Evolutionary conservation across 2,329 filamentous ascomycete genomes (phyloP), one percentile per base, ranked within the genome.

Genomic region (Plectosphaerella plurivora): DNA sequence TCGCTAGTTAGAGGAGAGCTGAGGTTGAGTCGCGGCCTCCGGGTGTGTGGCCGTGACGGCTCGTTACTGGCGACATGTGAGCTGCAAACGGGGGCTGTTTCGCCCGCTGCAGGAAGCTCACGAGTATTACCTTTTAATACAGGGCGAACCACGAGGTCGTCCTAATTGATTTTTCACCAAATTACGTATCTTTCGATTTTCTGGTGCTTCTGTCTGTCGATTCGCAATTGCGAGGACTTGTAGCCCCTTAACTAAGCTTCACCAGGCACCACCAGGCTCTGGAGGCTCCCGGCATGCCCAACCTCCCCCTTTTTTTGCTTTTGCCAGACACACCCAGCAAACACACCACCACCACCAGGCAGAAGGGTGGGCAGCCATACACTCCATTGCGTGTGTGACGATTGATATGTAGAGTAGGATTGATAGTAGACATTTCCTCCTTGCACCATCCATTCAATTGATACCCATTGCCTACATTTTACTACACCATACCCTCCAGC

Each of bases 201-300:
- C 8, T 12, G 28, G 11, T 8, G 28, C 11, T 12, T 33, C 28
- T 9, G 2, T 33, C 28, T 33, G 28, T 33, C 11, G 28, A 33
- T 33, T 33, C 11, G 28, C 28, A 12, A 12, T 33, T 12, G 8
- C 20, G 33, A 11, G 24, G 9, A 10, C 15, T 52, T 45, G 63
- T 64, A 47, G 5, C 49, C 25, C n/a, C 3, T 47, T 61, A 65
- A 51, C 63, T 52, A 33, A 5, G 5, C 3, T 45, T 54, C 59
- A 62, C 59, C 48, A 46, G 36, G 42, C 25, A 46, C 52, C 49
- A 55, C 60, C 50, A 39, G 24, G 12, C n/a, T 35, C 51, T 33
- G 41, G 55, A 49, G 53, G 51, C 49, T 47, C 45, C 37, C 36
- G 42, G 56, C 54, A 25, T 47, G 42, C 55, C 55, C 55, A 57